Conservation (phyloP, 164 flowering plant species). For the Annona cherimola region DNA sequence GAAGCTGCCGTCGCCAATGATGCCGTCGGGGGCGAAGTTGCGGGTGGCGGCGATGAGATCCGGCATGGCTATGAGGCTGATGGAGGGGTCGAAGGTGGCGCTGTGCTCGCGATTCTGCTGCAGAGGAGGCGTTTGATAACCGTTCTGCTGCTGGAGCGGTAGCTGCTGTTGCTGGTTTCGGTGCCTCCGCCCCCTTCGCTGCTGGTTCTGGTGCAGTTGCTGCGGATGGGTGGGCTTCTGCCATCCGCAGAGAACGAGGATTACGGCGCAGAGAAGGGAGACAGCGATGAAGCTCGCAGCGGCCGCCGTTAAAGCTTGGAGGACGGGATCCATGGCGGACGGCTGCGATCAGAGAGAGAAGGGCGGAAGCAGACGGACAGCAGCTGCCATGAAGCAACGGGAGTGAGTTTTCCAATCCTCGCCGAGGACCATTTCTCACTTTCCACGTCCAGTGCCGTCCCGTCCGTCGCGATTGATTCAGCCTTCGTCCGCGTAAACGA, state of each 20-base stretch:
- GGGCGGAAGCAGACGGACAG: background rate
- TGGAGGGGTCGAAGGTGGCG: constrained; percentile 55
- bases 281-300: constrained; percentile 43
- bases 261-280: constrained; percentile 25
- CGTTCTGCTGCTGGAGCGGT: background rate
- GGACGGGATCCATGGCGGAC: constrained; percentile 22
- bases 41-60: constrained; percentile 57
- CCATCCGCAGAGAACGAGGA: constrained; percentile 30
- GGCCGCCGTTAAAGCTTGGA: constrained; percentile 42
- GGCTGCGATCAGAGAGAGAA: background rate
- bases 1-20: constrained; percentile 86
- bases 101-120: constrained; percentile 27
- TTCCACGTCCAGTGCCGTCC: too few species aligned
- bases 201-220: background rate
- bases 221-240: constrained; percentile 10
- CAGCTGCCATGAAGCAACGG: background rate
- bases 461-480: too few species aligned
- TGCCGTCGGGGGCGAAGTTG: constrained; percentile 50
- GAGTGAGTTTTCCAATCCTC: too few species aligned
- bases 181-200: background rate
- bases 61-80: constrained; percentile 50
- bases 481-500: too few species aligned
- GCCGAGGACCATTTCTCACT: too few species aligned
- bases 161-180: background rate
- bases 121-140: background rate